These are phyloP conservation scores for Waltiozyma sp. DNA, from an alignment of 1,139 yeast genomes.

Conservation along the genomic window DNA sequence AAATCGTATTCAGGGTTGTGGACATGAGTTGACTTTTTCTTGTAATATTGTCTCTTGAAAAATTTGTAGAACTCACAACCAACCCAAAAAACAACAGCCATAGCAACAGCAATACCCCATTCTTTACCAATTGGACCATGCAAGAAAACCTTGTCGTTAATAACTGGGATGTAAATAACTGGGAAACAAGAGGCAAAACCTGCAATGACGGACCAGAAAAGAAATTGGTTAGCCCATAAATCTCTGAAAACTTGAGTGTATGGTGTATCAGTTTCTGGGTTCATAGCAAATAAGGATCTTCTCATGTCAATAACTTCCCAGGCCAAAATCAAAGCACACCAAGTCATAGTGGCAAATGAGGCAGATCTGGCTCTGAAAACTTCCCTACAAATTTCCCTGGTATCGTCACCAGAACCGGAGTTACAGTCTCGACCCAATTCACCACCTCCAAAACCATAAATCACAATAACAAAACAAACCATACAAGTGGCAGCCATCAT, in stretches of 20 bases:
- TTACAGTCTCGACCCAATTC: conserved; percentile 61
- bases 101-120: conserved; percentile 73
- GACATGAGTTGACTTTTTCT: conserved; percentile 26
- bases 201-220: conserved; percentile 72
- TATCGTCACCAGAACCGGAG: conserved; percentile 27
- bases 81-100: conserved; percentile 44
- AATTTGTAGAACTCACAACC: conserved; percentile 63
- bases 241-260: conserved; percentile 51
- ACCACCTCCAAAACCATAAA: conserved; percentile 60
- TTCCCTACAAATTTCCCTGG: conserved; percentile 36
- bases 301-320: conserved; percentile 84
- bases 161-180: conserved; percentile 78
- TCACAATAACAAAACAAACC: conserved; percentile 52
- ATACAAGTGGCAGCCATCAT: conserved; percentile 69
- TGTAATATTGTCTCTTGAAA: conserved; percentile 46
- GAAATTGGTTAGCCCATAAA: conserved; percentile 65
- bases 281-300: conserved; percentile 65
- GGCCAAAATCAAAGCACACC: conserved; percentile 80
- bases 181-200: conserved; percentile 75
- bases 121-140: conserved; percentile 70
- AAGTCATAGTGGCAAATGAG: conserved; percentile 77
- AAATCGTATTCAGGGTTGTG: conserved; percentile 54
- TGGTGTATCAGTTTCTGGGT: conserved; percentile 53
- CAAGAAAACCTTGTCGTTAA: conserved; percentile 65
- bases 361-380: conserved; percentile 78